These are phyloP conservation scores for Brasenia schreberi DNA, from an alignment of 164 flowering plant genomes.

Conservation along the genomic window DNA sequence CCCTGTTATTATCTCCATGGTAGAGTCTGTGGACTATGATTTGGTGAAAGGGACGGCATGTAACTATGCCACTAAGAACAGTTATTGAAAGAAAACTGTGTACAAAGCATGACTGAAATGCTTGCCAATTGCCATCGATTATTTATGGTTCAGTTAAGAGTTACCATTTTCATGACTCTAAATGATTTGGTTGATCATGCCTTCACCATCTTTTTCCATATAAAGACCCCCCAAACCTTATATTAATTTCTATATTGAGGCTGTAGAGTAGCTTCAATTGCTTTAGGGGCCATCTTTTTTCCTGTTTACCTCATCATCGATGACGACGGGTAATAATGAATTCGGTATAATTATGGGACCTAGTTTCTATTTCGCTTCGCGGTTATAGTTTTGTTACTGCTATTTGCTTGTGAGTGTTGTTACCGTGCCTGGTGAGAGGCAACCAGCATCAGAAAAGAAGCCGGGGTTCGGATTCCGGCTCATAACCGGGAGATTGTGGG, in stretches of 20 bases:
- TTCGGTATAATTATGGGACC: no score
- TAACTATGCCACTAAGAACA: no score
- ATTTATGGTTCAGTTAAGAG: background rate
- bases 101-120: background rate
- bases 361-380: background rate
- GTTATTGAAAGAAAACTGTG: background rate
- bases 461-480: constrained; percentile 5
- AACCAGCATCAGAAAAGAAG: constrained; percentile 13
- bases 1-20: no score
- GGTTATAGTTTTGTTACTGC: background rate
- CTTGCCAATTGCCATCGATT: background rate
- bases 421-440: background rate
- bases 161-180: background rate
- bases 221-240: background rate
- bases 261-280: background rate
- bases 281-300: background rate
- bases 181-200: background rate
- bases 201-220: background rate
- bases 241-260: no score
- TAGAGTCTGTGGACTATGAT: no score
- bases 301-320: no score
- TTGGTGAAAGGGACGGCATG: no score
- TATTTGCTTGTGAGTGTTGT: background rate
- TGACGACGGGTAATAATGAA: no score
- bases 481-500: constrained; percentile 7